phyloP scores from a whole-genome alignment of 768 basidiomycete species.

The Auricularia sp. region DNA sequence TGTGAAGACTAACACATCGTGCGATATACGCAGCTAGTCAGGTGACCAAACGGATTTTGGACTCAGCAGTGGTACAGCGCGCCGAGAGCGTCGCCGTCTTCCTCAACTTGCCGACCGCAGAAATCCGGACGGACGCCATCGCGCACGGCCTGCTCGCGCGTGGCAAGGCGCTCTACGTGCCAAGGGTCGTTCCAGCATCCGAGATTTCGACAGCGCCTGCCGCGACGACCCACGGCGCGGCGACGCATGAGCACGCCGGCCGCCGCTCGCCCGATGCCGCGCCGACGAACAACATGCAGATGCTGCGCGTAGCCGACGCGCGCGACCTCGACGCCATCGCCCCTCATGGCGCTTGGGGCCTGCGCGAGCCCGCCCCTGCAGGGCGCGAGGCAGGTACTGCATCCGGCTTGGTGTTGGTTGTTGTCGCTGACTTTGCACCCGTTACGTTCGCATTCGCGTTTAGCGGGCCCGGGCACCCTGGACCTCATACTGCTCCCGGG shows the following conservation, averaged over 20 bases:
- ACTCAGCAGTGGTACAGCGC: slow-evolving; percentile 39
- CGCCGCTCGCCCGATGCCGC: neutral
- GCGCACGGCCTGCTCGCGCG: slow-evolving; percentile 36
- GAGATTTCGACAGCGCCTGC: slow-evolving; percentile 12
- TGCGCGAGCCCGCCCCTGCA: slow-evolving; percentile 48
- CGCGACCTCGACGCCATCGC: slow-evolving; percentile 45
- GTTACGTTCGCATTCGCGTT: slow-evolving; percentile 25
- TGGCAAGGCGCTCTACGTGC: slow-evolving; percentile 65
- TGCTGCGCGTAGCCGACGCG: slow-evolving; percentile 48
- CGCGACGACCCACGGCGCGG: neutral
- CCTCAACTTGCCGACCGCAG: slow-evolving; percentile 67
- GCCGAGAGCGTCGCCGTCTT: slow-evolving; percentile 58
- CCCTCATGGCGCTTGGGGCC: slow-evolving; percentile 61
- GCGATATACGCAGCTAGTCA: no score
- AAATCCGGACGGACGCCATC: slow-evolving; percentile 49
- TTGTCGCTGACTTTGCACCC: slow-evolving; percentile 2
- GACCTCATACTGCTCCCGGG: slow-evolving; percentile 65
- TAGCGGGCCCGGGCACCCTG: slow-evolving; percentile 27
- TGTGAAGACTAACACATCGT: no score
- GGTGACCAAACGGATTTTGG: neutral
- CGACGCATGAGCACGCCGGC: neutral
- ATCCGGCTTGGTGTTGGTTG: slow-evolving; percentile 9
- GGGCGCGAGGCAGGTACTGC: slow-evolving; percentile 16
- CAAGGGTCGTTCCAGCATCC: slow-evolving; percentile 40
- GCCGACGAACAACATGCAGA: slow-evolving; percentile 42